Percentiles rank a stretch among this genome's conserved stretches.
Conservation (phyloP, 2,329 filamentous ascomycete species). For the Drechslerella stenobrocha region DNA sequence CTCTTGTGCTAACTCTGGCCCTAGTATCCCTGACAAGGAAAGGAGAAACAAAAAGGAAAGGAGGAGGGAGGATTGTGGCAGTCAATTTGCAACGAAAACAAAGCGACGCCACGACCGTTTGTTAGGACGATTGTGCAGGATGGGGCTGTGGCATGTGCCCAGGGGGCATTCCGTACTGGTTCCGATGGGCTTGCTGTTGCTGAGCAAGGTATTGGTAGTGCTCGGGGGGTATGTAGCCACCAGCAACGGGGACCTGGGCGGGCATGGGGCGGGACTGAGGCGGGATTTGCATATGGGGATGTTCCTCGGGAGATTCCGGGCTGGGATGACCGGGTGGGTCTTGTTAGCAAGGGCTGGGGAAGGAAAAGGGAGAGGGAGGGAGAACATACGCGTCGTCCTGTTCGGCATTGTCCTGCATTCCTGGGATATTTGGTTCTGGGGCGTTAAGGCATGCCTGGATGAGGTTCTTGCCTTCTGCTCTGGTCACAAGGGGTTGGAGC, state of each 20-base stretch:
- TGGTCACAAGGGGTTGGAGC: conserved; percentile 95
- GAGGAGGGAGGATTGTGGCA: neutral
- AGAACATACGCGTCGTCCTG: conserved; percentile 58
- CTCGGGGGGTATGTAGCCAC: conserved; percentile 69
- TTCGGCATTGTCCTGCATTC: conserved; percentile 74
- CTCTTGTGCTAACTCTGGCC: conserved; percentile 66
- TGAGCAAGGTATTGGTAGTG: conserved; percentile 70
- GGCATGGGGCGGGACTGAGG: conserved; percentile 65
- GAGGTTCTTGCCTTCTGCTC: conserved; percentile 97
- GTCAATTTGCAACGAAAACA: neutral
- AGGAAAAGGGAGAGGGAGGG: neutral
- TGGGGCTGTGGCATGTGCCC: conserved; percentile 81
- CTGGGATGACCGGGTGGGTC: conserved; percentile 55
- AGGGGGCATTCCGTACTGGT: conserved; percentile 65
- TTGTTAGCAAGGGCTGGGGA: neutral
- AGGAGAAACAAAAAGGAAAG: conserved; percentile 23
- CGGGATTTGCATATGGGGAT: conserved; percentile 73
- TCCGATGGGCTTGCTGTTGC: conserved; percentile 64
- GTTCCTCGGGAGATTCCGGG: conserved; percentile 90
- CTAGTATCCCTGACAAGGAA: conserved; percentile 58
- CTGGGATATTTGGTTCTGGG: conserved; percentile 77
- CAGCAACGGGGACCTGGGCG: conserved; percentile 64
- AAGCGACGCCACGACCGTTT: conserved; percentile 50
- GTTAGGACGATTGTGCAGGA: conserved; percentile 70
- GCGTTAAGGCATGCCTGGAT: conserved; percentile 98